phyloP scores from a whole-genome alignment of 225 moss, liverwort and hornwort species.

The Anthoceros angustus region DNA sequence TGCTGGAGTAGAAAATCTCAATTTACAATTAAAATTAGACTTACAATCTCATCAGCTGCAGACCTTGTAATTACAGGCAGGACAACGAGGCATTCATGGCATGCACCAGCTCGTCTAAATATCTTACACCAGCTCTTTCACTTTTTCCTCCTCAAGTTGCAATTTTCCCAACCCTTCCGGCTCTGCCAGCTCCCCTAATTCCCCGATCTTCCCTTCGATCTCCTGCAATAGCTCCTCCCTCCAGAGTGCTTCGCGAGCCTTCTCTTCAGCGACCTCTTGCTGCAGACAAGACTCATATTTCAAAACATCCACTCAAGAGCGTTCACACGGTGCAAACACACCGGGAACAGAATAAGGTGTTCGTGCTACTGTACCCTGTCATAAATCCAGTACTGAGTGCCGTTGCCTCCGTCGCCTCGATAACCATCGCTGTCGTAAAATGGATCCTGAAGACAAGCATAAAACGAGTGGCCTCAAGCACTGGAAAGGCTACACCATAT shows the following conservation, averaged over 20 bases:
- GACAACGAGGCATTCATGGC: no score
- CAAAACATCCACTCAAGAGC: background rate
- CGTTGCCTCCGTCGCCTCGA: constrained; percentile 66
- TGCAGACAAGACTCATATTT: constrained; percentile 10
- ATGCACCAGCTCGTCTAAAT: no score
- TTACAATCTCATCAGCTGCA: no score
- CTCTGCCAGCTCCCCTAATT: constrained; percentile 41
- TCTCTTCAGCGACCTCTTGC: constrained; percentile 45
- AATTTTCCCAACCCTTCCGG: constrained; percentile 2
- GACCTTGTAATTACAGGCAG: no score
- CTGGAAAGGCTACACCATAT: background rate
- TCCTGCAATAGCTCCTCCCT: constrained; percentile 67
- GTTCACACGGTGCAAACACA: background rate
- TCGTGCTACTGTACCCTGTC: constrained; percentile 24
- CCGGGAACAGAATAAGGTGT: background rate
- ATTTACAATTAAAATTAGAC: no score
- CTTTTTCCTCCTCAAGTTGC: constrained; percentile 34
- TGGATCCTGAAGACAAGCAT: constrained; percentile 38
- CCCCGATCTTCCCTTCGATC: constrained; percentile 79
- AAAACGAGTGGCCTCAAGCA: constrained; percentile 46
- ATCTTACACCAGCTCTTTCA: constrained; percentile 20
- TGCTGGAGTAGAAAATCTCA: no score
- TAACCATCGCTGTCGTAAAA: constrained; percentile 80
- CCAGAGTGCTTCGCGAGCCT: constrained; percentile 72
- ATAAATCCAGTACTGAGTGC: constrained; percentile 76